Evolutionary conservation across 176 grass and related monocot species (phyloP), one percentile per base, ranked within the genome.

Genomic region (Dactylis glomerata): DNA sequence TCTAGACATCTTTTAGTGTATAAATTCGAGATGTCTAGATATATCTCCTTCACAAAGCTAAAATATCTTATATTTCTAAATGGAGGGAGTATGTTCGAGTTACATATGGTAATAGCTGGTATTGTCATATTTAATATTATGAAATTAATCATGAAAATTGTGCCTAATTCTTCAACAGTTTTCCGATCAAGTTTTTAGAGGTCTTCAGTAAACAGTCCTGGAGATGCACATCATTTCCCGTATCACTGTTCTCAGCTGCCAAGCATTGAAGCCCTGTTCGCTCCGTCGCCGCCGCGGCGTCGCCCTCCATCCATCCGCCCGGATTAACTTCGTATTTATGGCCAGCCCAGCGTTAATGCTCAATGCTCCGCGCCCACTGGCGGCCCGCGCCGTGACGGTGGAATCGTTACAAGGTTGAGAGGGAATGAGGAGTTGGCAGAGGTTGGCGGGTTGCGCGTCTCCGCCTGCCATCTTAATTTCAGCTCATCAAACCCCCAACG

Each of bases 401-500:
- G 44, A 37, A 37, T 64, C 31, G 7, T 34, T 65, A 17, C 69
- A 46, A 45, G 11, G 37, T 44, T 71, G 10, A 14, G 41, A 10
- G 10, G 7, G 41, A 10, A 26, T 22, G 20, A 14, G 36, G n/a
- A 68, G 32, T 38, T 40, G 66, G 64, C 64, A 70, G 68, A 23
- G 2, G 56, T 62, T 79, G 59, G 77, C 3, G 0, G 41, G 3
- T 34, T 33, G 38, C 22, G 33, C 7, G 22, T 75, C 44, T 44
- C 59, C 62, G 40, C 52, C 78, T 1, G 80, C 14, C 73, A 8
- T 23, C 41, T 87, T 51, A 41, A 83, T 83, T 88, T 78, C 73
- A 72, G 86, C 73, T 83, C 81, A 79, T 79, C 86, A 44, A 83
- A 52, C 80, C 74, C 65, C 65, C 41, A 52, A 56, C 46, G 58